Conservation (phyloP, 164 flowering plant genomes). For the Kalanchoe fedtschenkoi region DNA sequence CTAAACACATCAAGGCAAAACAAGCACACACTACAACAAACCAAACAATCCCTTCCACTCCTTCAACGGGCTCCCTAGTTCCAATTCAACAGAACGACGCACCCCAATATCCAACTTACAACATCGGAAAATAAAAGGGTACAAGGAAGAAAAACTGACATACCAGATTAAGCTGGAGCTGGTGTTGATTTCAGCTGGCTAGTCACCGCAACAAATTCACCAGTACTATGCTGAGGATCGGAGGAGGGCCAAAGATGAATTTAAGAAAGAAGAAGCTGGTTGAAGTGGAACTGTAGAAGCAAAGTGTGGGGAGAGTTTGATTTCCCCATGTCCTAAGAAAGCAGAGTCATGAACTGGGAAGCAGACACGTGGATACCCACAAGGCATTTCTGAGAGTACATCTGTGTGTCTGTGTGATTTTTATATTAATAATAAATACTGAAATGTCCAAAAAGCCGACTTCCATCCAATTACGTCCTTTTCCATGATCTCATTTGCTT, state of each 20-base stretch:
- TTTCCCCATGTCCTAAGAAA: constrained; percentile 4
- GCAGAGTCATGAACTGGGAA: neutral
- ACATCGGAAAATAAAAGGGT: neutral
- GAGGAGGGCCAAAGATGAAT: neutral
- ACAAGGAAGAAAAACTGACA: neutral
- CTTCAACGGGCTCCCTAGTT: neutral
- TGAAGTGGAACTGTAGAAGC: neutral
- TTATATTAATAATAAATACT: neutral
- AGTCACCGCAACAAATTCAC: neutral
- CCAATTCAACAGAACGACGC: neutral
- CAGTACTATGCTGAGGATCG: neutral
- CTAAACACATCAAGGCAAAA: neutral
- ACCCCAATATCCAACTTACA: neutral
- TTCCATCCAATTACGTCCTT: neutral
- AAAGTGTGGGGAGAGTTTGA: neutral
- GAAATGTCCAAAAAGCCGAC: neutral
- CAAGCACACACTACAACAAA: neutral
- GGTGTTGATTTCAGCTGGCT: neutral
- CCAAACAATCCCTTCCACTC: neutral
- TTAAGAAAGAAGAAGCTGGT: neutral
- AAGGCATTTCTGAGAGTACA: neutral
- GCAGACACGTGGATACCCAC: constrained; percentile 4
- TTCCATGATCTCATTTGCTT: constrained; percentile 1
- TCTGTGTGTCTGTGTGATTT: neutral
- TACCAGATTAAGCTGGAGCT: constrained; percentile 3